A percentile compares a stretch with the other conserved stretches of the same genome.
These are phyloP conservation scores for Naumovozyma castellii DNA, from an alignment of 805 yeast species.

Conservation along the genomic window DNA sequence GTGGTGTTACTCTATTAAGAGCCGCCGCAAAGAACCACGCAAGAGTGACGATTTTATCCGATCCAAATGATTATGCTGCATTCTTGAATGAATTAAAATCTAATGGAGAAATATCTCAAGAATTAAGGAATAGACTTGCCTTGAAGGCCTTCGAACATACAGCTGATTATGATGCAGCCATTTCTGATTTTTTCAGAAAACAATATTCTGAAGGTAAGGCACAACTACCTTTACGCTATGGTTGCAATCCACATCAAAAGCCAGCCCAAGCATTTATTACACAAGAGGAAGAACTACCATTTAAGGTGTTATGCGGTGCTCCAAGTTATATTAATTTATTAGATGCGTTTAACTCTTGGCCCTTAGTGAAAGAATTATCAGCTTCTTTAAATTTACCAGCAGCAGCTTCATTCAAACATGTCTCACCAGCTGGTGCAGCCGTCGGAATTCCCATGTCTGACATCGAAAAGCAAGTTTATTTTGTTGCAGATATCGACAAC, in stretches of 20 bases:
- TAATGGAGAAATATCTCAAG: conserved; percentile 59
- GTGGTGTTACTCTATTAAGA: conserved; percentile 93
- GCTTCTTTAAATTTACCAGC: conserved; percentile 94
- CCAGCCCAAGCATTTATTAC: conserved; percentile 95
- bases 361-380: conserved; percentile 90
- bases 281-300: conserved; percentile 80
- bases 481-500: conserved; percentile 89
- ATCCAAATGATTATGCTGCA: conserved; percentile 84
- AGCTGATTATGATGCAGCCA: conserved; percentile 93
- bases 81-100: conserved; percentile 71
- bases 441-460: conserved; percentile 91
- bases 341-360: conserved; percentile 98
- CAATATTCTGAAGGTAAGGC: conserved; percentile 84
- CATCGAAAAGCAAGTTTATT: conserved; percentile 87
- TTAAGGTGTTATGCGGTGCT: conserved; percentile 86
- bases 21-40: conserved; percentile 99
- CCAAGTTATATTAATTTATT: conserved; percentile 96
- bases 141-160: conserved; percentile 97
- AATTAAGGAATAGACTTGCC: conserved; percentile 74
- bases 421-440: conserved; percentile 98
- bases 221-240: conserved; percentile 92
- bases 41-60: conserved; percentile 90
- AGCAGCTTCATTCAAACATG: conserved; percentile 98
- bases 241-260: conserved; percentile 98
- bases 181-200: conserved; percentile 94